These are phyloP conservation scores for Suhomyces atakaporum DNA, from an alignment of 1,139 yeast species.

Conservation along the genomic window DNA sequence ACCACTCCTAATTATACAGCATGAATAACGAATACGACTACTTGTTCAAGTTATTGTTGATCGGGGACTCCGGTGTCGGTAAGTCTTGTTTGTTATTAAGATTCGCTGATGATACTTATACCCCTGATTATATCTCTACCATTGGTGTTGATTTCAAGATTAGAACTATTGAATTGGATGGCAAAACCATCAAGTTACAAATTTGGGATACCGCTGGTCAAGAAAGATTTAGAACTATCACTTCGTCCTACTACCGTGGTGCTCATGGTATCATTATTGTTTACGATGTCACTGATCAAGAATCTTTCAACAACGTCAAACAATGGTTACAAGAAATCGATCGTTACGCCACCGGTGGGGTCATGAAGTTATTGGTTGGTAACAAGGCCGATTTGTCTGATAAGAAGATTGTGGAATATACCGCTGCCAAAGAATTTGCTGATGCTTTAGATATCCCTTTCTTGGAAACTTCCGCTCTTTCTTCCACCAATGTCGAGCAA, in stretches of 20 bases:
- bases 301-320: conserved; percentile 93
- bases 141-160: conserved; percentile 98
- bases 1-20: conserved; percentile 1
- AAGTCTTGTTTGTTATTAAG: conserved; percentile 92
- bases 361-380: conserved; percentile 92
- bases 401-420: conserved; percentile 93
- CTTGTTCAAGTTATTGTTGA: conserved; percentile 86
- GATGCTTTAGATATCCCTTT: conserved; percentile 95
- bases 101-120: conserved; percentile 96
- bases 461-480: conserved; percentile 94
- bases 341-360: conserved; percentile 97
- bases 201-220: conserved; percentile 99
- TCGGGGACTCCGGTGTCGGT: conserved; percentile 98
- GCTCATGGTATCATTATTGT: conserved; percentile 98
- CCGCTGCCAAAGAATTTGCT: conserved; percentile 97
- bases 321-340: conserved; percentile 99
- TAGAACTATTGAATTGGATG: conserved; percentile 94
- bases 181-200: conserved; percentile 94
- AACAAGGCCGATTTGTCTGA: conserved; percentile 94
- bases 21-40: conserved; percentile 96
- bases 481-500: conserved; percentile 95
- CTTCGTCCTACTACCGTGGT: conserved; percentile 96
- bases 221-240: conserved; percentile 96
- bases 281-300: conserved; percentile 97
- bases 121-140: conserved; percentile 95